Percentiles rank a stretch among this genome's conserved stretches.
These are phyloP conservation scores for Paradendryphiella salina DNA, from an alignment of 2,329 filamentous ascomycete genomes.

Conservation along the genomic window DNA sequence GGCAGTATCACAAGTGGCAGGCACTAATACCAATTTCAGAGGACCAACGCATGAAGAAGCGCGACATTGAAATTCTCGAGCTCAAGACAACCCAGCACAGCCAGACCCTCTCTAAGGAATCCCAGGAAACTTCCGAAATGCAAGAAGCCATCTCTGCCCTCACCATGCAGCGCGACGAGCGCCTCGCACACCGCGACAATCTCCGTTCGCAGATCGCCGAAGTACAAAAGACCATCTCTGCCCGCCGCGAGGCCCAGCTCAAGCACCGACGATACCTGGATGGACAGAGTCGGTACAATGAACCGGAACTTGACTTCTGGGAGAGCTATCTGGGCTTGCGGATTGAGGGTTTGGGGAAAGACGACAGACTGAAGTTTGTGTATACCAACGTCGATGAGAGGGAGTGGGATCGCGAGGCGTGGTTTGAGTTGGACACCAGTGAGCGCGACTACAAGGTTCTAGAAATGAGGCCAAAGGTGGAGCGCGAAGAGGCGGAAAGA, in stretches of 20 bases:
- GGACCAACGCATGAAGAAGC: slow-evolving; percentile 86
- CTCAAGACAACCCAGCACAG: slow-evolving; percentile 71
- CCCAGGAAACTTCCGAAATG: slow-evolving; percentile 70
- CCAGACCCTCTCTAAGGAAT: slow-evolving; percentile 75
- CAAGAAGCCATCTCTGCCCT: slow-evolving; percentile 62
- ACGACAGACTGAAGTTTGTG: slow-evolving; percentile 86
- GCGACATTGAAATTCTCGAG: slow-evolving; percentile 80
- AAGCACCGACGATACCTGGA: slow-evolving; percentile 75
- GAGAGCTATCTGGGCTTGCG: slow-evolving; percentile 83
- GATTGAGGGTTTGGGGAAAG: slow-evolving; percentile 84
- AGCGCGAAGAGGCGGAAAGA: slow-evolving; percentile 74
- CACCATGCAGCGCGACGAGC: slow-evolving; percentile 59
- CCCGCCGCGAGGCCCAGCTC: slow-evolving; percentile 70
- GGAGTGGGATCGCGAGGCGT: slow-evolving; percentile 85
- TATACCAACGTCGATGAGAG: slow-evolving; percentile 85
- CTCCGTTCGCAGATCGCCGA: slow-evolving; percentile 62
- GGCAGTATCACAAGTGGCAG: neutral
- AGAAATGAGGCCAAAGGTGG: slow-evolving; percentile 79
- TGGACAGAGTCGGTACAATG: slow-evolving; percentile 82
- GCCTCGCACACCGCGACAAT: slow-evolving; percentile 58
- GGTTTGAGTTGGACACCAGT: slow-evolving; percentile 86
- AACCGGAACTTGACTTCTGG: slow-evolving; percentile 95
- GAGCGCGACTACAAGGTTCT: slow-evolving; percentile 83
- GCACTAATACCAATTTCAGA: slow-evolving; percentile 57
- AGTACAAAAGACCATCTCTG: slow-evolving; percentile 71